A percentile compares a stretch with the other conserved stretches of the same genome.
Evolutionary conservation across 352 stramenopile genomes (phyloP).

Genomic region (Globisporangium megalacanthum): DNA sequence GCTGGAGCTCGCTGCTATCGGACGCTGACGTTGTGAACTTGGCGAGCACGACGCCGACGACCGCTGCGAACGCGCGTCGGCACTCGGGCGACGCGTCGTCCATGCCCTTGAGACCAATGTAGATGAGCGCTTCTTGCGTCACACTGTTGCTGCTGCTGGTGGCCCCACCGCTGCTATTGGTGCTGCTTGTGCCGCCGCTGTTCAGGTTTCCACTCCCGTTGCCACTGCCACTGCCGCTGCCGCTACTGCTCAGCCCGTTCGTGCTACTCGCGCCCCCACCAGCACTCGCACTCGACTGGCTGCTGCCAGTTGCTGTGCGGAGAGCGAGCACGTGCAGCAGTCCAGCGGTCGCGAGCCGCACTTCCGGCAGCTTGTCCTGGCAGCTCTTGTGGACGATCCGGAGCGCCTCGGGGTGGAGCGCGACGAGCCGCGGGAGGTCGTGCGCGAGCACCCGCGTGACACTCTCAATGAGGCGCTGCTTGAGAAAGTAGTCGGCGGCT

Average conservation of each 20-base stretch:
- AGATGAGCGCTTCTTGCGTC: slow-evolving; percentile 65
- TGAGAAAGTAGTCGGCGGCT: slow-evolving; percentile 72
- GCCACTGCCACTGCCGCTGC: slow-evolving; percentile 15
- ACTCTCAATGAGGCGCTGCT: slow-evolving; percentile 69
- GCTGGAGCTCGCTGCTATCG: slow-evolving; percentile 13
- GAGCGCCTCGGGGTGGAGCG: slow-evolving; percentile 56
- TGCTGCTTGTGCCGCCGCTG: slow-evolving; percentile 11
- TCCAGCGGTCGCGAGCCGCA: slow-evolving; percentile 50
- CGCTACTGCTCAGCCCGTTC: slow-evolving; percentile 6
- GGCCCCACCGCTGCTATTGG: slow-evolving; percentile 2
- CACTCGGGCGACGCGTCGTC: slow-evolving; percentile 63
- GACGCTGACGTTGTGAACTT: slow-evolving; percentile 57
- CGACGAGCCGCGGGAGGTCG: slow-evolving; percentile 30
- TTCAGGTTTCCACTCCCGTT: slow-evolving; percentile 14
- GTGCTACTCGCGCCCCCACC: slow-evolving; percentile 17
- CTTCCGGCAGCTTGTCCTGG: slow-evolving; percentile 75
- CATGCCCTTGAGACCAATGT: slow-evolving; percentile 69
- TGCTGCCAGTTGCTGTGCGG: slow-evolving; percentile 30
- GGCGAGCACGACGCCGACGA: slow-evolving; percentile 72
- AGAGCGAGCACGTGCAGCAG: slow-evolving; percentile 62
- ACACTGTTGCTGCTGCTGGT: slow-evolving; percentile 21
- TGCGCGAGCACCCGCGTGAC: slow-evolving; percentile 47
- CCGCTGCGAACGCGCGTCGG: slow-evolving; percentile 51
- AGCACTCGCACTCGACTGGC: slow-evolving; percentile 1
- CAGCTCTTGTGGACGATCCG: slow-evolving; percentile 66